Evolutionary conservation across 345 rosid species (phyloP), one percentile per base, ranked within the genome.

Genomic region (Rhodamnia rubescens): DNA sequence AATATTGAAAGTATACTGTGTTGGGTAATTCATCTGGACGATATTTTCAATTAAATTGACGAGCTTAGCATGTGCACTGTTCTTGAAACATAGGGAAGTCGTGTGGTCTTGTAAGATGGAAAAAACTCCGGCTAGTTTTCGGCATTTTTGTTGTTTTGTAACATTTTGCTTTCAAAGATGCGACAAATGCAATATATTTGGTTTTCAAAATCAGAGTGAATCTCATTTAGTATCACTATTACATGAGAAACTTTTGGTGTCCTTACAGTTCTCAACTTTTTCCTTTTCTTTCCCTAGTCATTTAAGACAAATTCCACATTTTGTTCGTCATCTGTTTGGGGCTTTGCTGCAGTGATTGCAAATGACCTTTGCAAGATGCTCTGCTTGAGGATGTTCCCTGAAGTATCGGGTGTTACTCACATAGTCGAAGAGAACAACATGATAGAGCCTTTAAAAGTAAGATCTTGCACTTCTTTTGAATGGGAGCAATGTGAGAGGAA

Each of bases 351-450:
- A 89, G 92, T 87, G 56, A 84, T 91, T 83, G 87, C 75, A 50
- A 88, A 88, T 64, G 74, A 81, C 82, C 86, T 91, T 29, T 86
- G 58, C 51, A 91, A 88, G 88, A 87, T 81, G 74, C 90, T 89
- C 56, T 88, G 90, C 85, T 44, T 91, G 91, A 88, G 84, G 84
- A 44, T 56, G 50, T 84, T 89, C 50, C 90, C 90, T 8, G 89
- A 86, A 74, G 85, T 86, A 11, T 83, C 84, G 14, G 53, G 81
- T 47, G 40, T 87, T 59, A 16, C 74, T 84, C 86, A 74, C 52
- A 10, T 47, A 42, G 85, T 86, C 12, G 90, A 90, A 86, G 83
- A 11, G 49, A 75, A 85, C 15, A 82, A 86, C 59, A 16, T 86
- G 61, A 88, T 90, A 40, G 85, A 87, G 40, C 90, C 91, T 57